Evolutionary conservation across 768 basidiomycete species (phyloP).

Genomic region (Psilocybe subaeruginosa): DNA sequence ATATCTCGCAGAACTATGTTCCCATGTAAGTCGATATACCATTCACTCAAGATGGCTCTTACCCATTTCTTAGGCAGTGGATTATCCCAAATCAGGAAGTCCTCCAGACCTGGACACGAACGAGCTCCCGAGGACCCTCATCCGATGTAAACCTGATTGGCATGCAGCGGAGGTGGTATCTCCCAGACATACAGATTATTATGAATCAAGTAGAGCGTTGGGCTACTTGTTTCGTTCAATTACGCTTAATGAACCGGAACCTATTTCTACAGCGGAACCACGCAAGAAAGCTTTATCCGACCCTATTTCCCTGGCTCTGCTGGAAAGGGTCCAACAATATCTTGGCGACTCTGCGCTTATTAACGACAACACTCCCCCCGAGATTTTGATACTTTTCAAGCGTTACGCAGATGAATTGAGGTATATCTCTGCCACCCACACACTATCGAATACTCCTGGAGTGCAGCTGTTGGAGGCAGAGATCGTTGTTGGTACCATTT

Average conservation of each 20-base stretch:
- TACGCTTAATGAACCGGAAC: constrained; percentile 29
- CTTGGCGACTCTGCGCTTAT: constrained; percentile 29
- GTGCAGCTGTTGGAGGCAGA: constrained; percentile 70
- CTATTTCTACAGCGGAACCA: constrained; percentile 17
- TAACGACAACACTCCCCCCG: constrained; percentile 20
- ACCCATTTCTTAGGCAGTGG: constrained; percentile 57
- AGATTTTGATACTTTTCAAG: constrained; percentile 44
- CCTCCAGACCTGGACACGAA: constrained; percentile 54
- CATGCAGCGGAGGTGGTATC: constrained; percentile 59
- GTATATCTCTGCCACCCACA: constrained; percentile 73
- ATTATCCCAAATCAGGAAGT: constrained; percentile 79
- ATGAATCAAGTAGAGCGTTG: constrained; percentile 69
- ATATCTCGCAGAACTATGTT: constrained; percentile 62
- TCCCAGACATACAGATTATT: constrained; percentile 66
- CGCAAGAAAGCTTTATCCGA: constrained; percentile 29
- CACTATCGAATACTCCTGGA: constrained; percentile 58
- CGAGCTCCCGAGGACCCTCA: constrained; percentile 54
- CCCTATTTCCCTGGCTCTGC: constrained; percentile 39
- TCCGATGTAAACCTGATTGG: constrained; percentile 81
- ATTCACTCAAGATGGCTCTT: background rate
- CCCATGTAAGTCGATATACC: constrained; percentile 36
- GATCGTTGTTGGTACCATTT: constrained; percentile 73
- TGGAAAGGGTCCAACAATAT: constrained; percentile 30
- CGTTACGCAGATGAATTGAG: constrained; percentile 66
- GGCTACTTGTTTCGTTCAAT: constrained; percentile 74